phyloP scores from a whole-genome alignment of 2,329 filamentous ascomycete species.

The Pseudonectria foliicola region DNA sequence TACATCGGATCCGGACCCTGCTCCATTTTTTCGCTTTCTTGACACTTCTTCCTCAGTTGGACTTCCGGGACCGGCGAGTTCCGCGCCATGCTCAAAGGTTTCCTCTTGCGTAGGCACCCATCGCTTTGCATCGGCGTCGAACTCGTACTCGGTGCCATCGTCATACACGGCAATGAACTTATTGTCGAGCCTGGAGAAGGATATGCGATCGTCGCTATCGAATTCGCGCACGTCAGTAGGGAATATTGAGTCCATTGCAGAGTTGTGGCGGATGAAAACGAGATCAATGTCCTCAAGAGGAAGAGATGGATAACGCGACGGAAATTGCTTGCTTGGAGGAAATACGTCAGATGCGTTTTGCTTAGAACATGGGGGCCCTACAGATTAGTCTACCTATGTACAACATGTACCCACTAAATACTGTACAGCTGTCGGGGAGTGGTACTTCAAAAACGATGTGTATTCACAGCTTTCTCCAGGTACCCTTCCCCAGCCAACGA shows the following conservation, averaged over 20 bases:
- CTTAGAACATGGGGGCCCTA: slow-evolving; percentile 13
- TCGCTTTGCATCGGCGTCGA: slow-evolving; percentile 59
- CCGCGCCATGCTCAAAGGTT: slow-evolving; percentile 29
- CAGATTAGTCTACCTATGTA: no score
- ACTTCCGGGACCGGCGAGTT: slow-evolving; percentile 24
- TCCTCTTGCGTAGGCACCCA: slow-evolving; percentile 64
- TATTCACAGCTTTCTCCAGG: no score
- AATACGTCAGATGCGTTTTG: slow-evolving; percentile 16
- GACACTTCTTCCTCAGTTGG: slow-evolving; percentile 18
- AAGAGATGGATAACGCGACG: slow-evolving; percentile 1
- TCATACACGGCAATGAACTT: slow-evolving; percentile 81
- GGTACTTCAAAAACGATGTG: no score
- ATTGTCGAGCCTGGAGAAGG: slow-evolving; percentile 74
- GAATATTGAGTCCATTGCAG: slow-evolving; percentile 34
- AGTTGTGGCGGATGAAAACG: background rate
- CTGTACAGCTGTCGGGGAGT: no score
- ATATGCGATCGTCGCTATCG: slow-evolving; percentile 72
- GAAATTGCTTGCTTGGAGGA: slow-evolving; percentile 3
- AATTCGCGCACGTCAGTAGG: slow-evolving; percentile 61
- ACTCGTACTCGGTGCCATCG: slow-evolving; percentile 80
- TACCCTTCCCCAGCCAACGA: no score
- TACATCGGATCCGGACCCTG: slow-evolving; percentile 35
- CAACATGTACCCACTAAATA: no score
- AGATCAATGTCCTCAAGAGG: background rate
- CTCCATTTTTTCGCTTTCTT: slow-evolving; percentile 38